Evolutionary conservation across 2,329 filamentous ascomycete species (phyloP), one percentile per base, ranked within the genome.

Genomic region (Helotiales sp.): DNA sequence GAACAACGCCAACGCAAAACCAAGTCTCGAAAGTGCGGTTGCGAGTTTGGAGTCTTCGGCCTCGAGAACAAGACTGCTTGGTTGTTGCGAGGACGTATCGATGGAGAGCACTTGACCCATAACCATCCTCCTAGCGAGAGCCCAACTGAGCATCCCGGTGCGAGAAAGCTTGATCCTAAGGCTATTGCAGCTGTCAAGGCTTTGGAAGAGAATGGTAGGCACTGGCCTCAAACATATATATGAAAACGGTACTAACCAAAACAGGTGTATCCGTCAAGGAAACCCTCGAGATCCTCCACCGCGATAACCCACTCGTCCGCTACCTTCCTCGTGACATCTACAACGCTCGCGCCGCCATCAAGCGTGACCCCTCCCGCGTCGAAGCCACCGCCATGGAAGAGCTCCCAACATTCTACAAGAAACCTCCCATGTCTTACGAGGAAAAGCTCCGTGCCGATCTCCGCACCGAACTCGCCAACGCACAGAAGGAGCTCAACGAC

Each of bases 21-120:
- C 1, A 86, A 85, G 8, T 87, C 84, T n/a, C 78, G 85, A 46
- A 88, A 88, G 66, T 87, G 85, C 66, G 84, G 87, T 64, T 88
- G 85, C 62, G 83, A 83, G 29, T 88, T 88, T 69, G 85, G 85
- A n/a, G 87, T 88, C 70, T 88, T 87, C 63, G 85, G 85, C 55
- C 84, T 88, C 36, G 85, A 88, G 70, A 83, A 87, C 67, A 78
- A 85, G 58, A 86, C 83, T 0, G 83, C 87, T 64, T 88, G 85
- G 85, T 84, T 83, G 0, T 81, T 88, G 57, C 79, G 85, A 52
- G 87, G 87, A 66, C 81, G 85, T 4, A 85, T 85, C 2, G 81
- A 87, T 60, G 71, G 76, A 5, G 68, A 76, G 52, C 84, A 87
- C 67, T 73, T 87, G 38, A 72, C 77, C 55, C 85, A 88, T 70